Percentiles rank a stretch among this genome's conserved stretches.
phyloP scores from a whole-genome alignment of 2,329 filamentous ascomycete genomes.

The Aureobasidium namibiae region DNA sequence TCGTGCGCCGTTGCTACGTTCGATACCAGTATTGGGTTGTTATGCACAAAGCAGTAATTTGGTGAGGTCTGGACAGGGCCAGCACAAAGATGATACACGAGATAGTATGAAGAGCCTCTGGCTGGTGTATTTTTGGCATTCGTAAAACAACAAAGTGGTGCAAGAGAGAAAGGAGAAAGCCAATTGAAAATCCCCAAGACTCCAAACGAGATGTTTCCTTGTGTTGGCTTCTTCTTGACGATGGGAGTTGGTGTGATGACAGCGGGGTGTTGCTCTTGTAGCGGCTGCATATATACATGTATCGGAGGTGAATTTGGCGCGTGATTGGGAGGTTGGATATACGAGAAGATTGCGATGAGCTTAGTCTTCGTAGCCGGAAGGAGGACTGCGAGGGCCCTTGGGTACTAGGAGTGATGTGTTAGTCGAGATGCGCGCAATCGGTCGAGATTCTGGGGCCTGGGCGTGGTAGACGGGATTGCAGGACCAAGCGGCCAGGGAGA shows the following conservation, averaged over 20 bases:
- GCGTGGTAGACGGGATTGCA: too few relatives aligned
- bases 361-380: slow-evolving; percentile 40
- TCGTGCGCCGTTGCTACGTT: background rate
- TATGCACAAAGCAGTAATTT: background rate
- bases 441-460: background rate
- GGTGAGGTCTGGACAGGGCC: too few relatives aligned
- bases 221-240: background rate
- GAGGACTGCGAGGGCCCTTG: slow-evolving; percentile 37
- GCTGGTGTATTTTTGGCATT: slow-evolving; percentile 8
- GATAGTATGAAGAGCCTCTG: background rate
- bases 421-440: background rate
- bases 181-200: background rate
- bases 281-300: background rate
- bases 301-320: background rate
- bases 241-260: background rate
- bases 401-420: slow-evolving; percentile 31
- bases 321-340: background rate
- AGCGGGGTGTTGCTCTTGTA: background rate
- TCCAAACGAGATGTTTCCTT: background rate
- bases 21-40: background rate
- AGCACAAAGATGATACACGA: background rate
- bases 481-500: too few relatives aligned
- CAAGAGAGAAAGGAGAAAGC: background rate
- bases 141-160: background rate
- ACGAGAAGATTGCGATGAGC: slow-evolving; percentile 10